These are phyloP conservation scores for Aureobasidium sp. DNA, from an alignment of 2,329 filamentous ascomycete species.

Conservation along the genomic window DNA sequence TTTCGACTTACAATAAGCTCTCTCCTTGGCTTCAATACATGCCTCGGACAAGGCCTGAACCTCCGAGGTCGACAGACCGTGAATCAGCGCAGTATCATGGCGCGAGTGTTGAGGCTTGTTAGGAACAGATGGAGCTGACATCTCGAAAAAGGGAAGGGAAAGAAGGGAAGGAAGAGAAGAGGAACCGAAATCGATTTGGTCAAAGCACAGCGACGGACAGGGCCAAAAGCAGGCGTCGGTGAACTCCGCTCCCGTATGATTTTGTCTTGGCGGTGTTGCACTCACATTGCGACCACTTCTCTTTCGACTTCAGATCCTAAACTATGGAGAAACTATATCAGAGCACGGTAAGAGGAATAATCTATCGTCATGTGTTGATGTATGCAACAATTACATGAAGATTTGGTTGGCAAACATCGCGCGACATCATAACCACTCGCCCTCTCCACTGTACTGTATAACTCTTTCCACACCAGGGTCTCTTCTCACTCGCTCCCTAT, in stretches of 20 bases:
- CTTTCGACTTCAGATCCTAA: not conserved
- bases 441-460: not conserved
- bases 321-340: no score
- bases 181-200: not conserved
- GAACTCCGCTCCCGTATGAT: not conserved
- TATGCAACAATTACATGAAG: no score
- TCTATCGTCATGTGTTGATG: no score
- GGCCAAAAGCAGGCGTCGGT: not conserved
- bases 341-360: no score
- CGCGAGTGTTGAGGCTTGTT: slow-evolving; percentile 27
- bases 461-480: not conserved
- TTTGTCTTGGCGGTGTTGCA: not conserved
- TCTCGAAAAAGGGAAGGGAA: not conserved
- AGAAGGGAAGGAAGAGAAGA: not conserved
- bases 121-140: slow-evolving; percentile 11
- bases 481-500: not conserved
- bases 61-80: slow-evolving; percentile 52
- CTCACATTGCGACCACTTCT: not conserved
- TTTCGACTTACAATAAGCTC: slow-evolving; percentile 62
- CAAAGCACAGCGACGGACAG: not conserved
- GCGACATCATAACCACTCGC: not conserved
- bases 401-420: no score
- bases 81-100: slow-evolving; percentile 33
- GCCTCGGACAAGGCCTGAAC: slow-evolving; percentile 54
- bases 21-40: slow-evolving; percentile 62